Evolutionary conservation across 2,329 filamentous ascomycete genomes (phyloP).

Genomic region (Pseudogymnoascus sp.): DNA sequence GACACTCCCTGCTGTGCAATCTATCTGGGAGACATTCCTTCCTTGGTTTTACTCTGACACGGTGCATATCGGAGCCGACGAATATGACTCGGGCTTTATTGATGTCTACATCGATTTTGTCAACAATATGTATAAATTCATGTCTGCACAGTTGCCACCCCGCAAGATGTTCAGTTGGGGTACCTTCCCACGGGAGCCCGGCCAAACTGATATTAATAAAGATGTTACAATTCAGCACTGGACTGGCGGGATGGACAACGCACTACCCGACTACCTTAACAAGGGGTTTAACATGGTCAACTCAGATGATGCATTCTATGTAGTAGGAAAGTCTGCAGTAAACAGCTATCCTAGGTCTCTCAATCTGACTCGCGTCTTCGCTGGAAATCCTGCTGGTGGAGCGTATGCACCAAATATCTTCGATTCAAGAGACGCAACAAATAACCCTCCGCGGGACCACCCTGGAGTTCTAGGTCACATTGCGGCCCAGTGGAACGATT

Average conservation of each 20-base stretch:
- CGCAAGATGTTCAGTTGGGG: constrained; percentile 50
- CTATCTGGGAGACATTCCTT: constrained; percentile 46
- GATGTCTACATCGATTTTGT: constrained; percentile 47
- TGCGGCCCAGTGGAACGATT: constrained; percentile 48
- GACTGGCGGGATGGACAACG: constrained; percentile 47
- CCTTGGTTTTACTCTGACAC: constrained; percentile 50
- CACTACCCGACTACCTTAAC: constrained; percentile 26
- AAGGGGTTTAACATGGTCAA: constrained; percentile 46
- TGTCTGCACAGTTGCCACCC: constrained; percentile 28
- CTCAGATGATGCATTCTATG: constrained; percentile 46
- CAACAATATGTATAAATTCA: constrained; percentile 42
- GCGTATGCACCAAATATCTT: constrained; percentile 45
- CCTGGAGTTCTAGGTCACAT: constrained; percentile 41
- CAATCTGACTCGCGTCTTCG: constrained; percentile 37
- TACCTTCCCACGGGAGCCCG: constrained; percentile 40
- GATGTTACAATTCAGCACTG: constrained; percentile 49
- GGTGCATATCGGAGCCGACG: constrained; percentile 50
- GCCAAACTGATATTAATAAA: constrained; percentile 33
- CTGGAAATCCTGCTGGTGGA: constrained; percentile 29
- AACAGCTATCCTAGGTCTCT: constrained; percentile 41
- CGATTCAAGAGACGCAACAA: constrained; percentile 39
- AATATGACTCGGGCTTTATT: constrained; percentile 40
- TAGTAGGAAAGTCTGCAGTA: constrained; percentile 38
- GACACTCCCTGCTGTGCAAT: constrained; percentile 45
- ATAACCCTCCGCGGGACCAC: constrained; percentile 37